phyloP scores from a whole-genome alignment of 2,329 filamentous ascomycete species.

The Epichloe uncinata region DNA sequence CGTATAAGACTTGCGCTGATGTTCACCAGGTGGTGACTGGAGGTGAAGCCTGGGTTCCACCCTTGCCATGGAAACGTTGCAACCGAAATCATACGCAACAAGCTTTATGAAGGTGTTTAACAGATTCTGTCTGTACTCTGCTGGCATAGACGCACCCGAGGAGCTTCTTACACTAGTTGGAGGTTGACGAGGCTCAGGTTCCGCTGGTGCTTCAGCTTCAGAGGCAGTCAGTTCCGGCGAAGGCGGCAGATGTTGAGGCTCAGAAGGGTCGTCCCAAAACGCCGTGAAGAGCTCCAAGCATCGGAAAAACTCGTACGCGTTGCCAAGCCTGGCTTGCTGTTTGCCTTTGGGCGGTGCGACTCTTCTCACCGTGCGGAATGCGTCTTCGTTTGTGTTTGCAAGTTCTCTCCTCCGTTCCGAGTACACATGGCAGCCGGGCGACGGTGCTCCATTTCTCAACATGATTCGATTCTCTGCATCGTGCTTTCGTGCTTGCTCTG shows the following conservation, averaged over 20 bases:
- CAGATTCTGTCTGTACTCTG: slow-evolving; percentile 44
- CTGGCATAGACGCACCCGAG: slow-evolving; percentile 41
- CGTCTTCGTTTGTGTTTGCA: slow-evolving; percentile 39
- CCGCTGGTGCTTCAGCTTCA: slow-evolving; percentile 7
- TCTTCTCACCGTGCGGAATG: slow-evolving; percentile 48
- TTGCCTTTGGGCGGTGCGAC: slow-evolving; percentile 41
- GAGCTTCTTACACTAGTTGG: slow-evolving; percentile 26
- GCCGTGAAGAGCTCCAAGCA: slow-evolving; percentile 44
- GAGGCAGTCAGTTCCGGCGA: slow-evolving; percentile 18
- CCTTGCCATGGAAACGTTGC: slow-evolving; percentile 43
- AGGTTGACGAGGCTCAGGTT: slow-evolving; percentile 6
- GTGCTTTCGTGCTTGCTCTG: slow-evolving; percentile 34
- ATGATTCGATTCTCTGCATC: slow-evolving; percentile 34
- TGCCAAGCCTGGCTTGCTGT: slow-evolving; percentile 41
- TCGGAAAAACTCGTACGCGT: slow-evolving; percentile 53
- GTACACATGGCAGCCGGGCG: slow-evolving; percentile 45
- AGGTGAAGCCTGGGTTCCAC: slow-evolving; percentile 47
- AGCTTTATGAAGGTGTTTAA: slow-evolving; percentile 48
- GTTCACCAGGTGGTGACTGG: slow-evolving; percentile 21
- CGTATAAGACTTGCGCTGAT: slow-evolving; percentile 37
- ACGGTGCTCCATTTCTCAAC: slow-evolving; percentile 39
- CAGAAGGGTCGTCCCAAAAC: slow-evolving; percentile 50
- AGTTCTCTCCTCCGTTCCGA: slow-evolving; percentile 46
- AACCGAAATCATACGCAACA: slow-evolving; percentile 52
- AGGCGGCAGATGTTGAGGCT: slow-evolving; percentile 16